Evolutionary conservation across 192 early-diverging fungal species (phyloP), one percentile per base, ranked within the genome.

Genomic region (Haplosporangium gracile): DNA sequence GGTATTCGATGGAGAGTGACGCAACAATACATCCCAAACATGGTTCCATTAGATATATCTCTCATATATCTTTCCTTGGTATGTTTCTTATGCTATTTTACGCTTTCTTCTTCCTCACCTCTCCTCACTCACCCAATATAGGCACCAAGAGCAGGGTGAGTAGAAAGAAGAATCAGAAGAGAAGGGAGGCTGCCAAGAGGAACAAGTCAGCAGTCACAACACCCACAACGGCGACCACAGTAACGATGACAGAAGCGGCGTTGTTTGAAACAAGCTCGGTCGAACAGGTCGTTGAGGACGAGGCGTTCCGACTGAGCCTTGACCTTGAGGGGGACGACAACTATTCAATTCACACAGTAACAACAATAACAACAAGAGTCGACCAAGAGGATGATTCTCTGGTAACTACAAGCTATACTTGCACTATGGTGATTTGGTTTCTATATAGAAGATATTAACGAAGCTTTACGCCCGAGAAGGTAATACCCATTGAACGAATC

Each of bases 151-250:
- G 13, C 4, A 45, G 24, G 7, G 71, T 71, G 9, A 73, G 42
- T 42, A 43, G 29, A 26, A 73, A 65, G n/a, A 80, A 80, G 43
- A 80, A 80, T 55, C 70, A 80, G 16, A 80, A 47, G 34, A 10
- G 71, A 60, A 47, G 78, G 32, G 71, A 68, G 20, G 71, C 71
- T 2, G 71, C 40, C 40, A 74, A 80, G 57, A 73, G 40, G 63
- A 43, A 26, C 65, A 39, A 63, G 18, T 18, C 15, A 5, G 4
- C 7, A 34, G 69, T 18, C 20, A 26, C 32, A 69, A 8, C 32
- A 68, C 16, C 5, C 6, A 32, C 38, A 42, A 26, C 20, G 42
- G 13, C 38, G 22, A 42, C 70, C 10, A 13, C 10, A 71, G 7
- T 16, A 71, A 24, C 22, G 24, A 42, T 39, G 32, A 65, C 26